These are phyloP conservation scores for Henckelia pumila DNA, from an alignment of 257 asterid species.

Conservation along the genomic window DNA sequence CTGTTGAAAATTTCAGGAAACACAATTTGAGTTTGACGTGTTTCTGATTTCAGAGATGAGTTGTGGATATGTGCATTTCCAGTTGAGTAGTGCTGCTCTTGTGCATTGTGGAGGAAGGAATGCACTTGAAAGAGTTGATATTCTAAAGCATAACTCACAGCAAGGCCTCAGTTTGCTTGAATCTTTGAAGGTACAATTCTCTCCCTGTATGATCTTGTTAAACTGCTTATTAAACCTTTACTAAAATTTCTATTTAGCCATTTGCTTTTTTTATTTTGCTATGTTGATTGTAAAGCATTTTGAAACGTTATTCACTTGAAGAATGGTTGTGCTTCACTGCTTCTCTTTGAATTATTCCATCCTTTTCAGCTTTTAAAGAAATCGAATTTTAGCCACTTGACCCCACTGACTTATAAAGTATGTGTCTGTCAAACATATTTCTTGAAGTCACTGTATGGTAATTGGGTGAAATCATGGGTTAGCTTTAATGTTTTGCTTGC, in stretches of 20 bases:
- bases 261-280: background rate
- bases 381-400: background rate
- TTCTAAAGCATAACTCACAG: constrained; percentile 30
- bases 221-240: no score
- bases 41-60: constrained; percentile 53
- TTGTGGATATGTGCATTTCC: constrained; percentile 42
- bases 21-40: constrained; percentile 10
- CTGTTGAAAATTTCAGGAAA: constrained; percentile 3
- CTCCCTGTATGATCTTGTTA: background rate
- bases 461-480: constrained; percentile 3
- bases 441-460: background rate
- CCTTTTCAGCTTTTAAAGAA: constrained; percentile 10
- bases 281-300: background rate
- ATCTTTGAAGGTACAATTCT: constrained; percentile 52
- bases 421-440: background rate
- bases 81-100: constrained; percentile 30
- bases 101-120: constrained; percentile 34
- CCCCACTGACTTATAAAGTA: background rate
- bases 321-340: background rate
- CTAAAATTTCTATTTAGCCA: no score
- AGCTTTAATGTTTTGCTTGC: constrained; percentile 24
- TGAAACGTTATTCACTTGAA: background rate
- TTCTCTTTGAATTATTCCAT: background rate
- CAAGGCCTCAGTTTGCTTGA: constrained; percentile 52
- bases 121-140: constrained; percentile 32